Conservation (phyloP, 257 asterid species). For the Verbena officinalis region DNA sequence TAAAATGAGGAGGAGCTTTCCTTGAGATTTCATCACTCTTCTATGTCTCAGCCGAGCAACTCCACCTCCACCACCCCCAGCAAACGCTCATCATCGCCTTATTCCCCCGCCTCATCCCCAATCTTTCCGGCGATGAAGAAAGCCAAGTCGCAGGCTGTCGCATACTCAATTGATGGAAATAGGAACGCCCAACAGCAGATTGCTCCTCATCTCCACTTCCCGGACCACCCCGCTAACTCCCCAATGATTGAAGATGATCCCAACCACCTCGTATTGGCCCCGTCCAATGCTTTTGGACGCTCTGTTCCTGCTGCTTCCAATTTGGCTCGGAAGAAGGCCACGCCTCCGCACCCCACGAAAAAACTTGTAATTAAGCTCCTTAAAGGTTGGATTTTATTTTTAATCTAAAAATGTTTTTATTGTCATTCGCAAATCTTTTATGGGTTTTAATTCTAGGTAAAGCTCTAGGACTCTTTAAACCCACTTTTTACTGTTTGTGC, state of each 20-base stretch:
- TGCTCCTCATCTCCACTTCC: slow-evolving; percentile 35
- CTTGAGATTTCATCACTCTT: slow-evolving; percentile 18
- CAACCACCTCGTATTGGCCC: slow-evolving; percentile 51
- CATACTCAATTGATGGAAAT: slow-evolving; percentile 36
- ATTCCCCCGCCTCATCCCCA: slow-evolving; percentile 24
- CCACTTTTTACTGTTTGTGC: slow-evolving; percentile 11
- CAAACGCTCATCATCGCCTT: slow-evolving; percentile 32
- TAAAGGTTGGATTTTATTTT: slow-evolving; percentile 65
- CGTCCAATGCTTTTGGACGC: slow-evolving; percentile 42
- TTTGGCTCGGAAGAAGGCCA: slow-evolving; percentile 74
- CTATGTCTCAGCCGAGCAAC: slow-evolving; percentile 41
- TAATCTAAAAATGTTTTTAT: too few species aligned
- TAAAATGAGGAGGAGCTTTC: slow-evolving; percentile 31
- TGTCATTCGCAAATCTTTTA: slow-evolving; percentile 1
- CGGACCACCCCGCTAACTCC: slow-evolving; percentile 36
- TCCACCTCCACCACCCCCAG: slow-evolving; percentile 30
- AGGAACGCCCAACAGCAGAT: slow-evolving; percentile 32
- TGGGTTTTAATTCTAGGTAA: slow-evolving; percentile 9
- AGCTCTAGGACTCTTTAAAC: slow-evolving; percentile 15
- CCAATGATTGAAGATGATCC: slow-evolving; percentile 76
- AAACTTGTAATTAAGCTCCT: slow-evolving; percentile 78
- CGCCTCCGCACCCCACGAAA: slow-evolving; percentile 81
- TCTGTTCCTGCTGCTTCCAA: slow-evolving; percentile 52
- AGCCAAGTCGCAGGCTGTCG: slow-evolving; percentile 40
- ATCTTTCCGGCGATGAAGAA: slow-evolving; percentile 44